These are phyloP conservation scores for Fusarium kyushuense DNA, from an alignment of 2,329 filamentous ascomycete species.

Conservation along the genomic window DNA sequence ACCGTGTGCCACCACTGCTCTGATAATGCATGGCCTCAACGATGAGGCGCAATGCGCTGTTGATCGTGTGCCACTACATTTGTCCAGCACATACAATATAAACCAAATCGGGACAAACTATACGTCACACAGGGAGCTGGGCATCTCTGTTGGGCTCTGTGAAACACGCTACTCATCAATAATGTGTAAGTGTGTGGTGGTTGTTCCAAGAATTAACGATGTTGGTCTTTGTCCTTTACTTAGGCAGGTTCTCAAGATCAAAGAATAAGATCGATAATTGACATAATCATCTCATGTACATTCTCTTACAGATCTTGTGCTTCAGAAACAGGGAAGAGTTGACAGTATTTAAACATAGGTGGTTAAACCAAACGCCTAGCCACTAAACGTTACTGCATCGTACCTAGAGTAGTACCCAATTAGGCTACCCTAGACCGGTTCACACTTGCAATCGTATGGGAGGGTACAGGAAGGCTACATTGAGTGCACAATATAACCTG, in stretches of 20 bases:
- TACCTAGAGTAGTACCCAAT: background rate
- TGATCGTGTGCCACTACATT: constrained; percentile 21
- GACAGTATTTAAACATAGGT: background rate
- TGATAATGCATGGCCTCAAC: constrained; percentile 17
- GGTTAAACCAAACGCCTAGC: background rate
- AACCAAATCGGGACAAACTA: constrained; percentile 7
- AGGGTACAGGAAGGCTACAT: background rate
- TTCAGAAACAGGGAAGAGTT: background rate
- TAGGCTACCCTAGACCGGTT: background rate
- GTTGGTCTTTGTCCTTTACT: too few species aligned
- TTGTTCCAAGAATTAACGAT: background rate
- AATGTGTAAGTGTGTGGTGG: background rate
- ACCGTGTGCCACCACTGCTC: constrained; percentile 7
- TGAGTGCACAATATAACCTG: background rate
- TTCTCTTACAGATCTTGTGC: too few species aligned
- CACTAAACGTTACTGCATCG: background rate
- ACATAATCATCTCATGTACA: background rate
- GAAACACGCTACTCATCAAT: constrained; percentile 1
- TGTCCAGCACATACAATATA: constrained; percentile 20
- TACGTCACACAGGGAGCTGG: background rate
- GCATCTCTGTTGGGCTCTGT: constrained; percentile 1
- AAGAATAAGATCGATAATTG: background rate
- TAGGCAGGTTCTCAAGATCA: too few species aligned
- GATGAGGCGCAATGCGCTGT: constrained; percentile 11
- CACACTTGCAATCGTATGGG: background rate